These are phyloP conservation scores for Groenewaldozyma sp. DNA, from an alignment of 1,139 yeast species.

Conservation along the genomic window DNA sequence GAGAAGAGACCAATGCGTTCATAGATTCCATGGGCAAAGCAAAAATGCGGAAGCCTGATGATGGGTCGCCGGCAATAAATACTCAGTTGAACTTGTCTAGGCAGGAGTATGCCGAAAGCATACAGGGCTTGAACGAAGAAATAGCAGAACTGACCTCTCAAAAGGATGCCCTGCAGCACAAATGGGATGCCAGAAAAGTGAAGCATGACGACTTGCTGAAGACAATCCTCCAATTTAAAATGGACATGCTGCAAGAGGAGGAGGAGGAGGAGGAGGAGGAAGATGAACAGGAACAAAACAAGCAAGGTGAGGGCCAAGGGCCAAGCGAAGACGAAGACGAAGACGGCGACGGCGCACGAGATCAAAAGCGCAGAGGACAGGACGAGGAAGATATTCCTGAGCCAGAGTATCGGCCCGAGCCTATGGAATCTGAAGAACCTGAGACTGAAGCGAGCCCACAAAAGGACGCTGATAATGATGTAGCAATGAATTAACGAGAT, in stretches of 20 bases:
- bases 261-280: conserved; percentile 6
- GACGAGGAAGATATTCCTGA: conserved; percentile 11
- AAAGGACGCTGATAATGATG: conserved; percentile 4
- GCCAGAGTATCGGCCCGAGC: too few species aligned
- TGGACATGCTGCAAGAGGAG: conserved; percentile 11
- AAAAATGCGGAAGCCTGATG: conserved; percentile 16
- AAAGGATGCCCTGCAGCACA: conserved; percentile 14
- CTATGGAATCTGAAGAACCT: conserved; percentile 8
- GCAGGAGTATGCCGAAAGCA: conserved; percentile 17
- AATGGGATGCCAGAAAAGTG: conserved; percentile 21
- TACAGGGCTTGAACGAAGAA: conserved; percentile 20
- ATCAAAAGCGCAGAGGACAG: conserved; percentile 9
- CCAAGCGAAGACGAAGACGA: conserved; percentile 7
- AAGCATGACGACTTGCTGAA: conserved; percentile 20
- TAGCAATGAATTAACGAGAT: conserved; percentile 4
- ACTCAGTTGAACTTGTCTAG: conserved; percentile 21
- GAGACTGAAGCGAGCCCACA: conserved; percentile 5
- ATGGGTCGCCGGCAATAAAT: conserved; percentile 13
- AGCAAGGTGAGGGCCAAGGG: conserved; percentile 3
- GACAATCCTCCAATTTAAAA: conserved; percentile 18
- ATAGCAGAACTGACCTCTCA: conserved; percentile 22
- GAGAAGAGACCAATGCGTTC: conserved; percentile 22
- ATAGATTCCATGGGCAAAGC: conserved; percentile 21
- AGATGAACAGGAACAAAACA: conserved; percentile 2
- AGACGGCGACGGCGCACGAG: conserved; percentile 4